Evolutionary conservation across 495 filamentous ascomycete genomes (phyloP), one percentile per base, ranked within the genome.

Genomic region (Penicillium paradoxum): DNA sequence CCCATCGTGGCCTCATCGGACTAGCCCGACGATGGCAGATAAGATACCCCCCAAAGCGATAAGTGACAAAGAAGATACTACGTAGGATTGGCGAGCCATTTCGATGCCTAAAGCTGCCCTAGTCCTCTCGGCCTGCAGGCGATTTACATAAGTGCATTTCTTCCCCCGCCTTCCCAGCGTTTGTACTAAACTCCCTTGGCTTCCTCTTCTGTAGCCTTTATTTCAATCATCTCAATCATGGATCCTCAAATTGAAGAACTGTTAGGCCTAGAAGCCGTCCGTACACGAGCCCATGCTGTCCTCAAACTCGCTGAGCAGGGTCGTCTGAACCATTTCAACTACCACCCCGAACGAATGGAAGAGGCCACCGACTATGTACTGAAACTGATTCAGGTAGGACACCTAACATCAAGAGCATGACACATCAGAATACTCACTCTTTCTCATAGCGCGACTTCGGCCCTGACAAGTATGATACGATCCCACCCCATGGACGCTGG

Each of bases 401-500:
- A 30, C n/a, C 19, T 25, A 14, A 15, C 27, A 5, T 13, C 11
- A 10, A 5, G 4, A 33, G 22, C 9, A n/a, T 8, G 14, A 27
- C 10, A 38, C 18, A 33, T 2, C n/a, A 18, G 22, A 10, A 42
- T 27, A 22, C n/a, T 44, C 24, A 17, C 13, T 10, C 19, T 1
- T 39, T 15, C 21, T 27, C 6, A 48, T 9, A 82, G 79, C 69
- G 79, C 45, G 79, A 83, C 60, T 81, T 75, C 54, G 78, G 75
- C 19, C 79, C 79, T 0, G 71, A 80, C 55, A 58, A 50, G 34
- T 83, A 77, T 55, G 49, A 79, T 38, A 45, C 54, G 1, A 74
- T 74, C 32, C 90, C 90, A 3, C 82, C 85, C 10, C 90, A 95
- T 63, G 90, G 90, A 43, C 79, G 90, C 29, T 91, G 90, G 82